Percentiles rank a stretch among this genome's conserved stretches.
These are phyloP conservation scores for Blastocystis sp. DNA, from an alignment of 352 stramenopile genomes.

Conservation along the genomic window DNA sequence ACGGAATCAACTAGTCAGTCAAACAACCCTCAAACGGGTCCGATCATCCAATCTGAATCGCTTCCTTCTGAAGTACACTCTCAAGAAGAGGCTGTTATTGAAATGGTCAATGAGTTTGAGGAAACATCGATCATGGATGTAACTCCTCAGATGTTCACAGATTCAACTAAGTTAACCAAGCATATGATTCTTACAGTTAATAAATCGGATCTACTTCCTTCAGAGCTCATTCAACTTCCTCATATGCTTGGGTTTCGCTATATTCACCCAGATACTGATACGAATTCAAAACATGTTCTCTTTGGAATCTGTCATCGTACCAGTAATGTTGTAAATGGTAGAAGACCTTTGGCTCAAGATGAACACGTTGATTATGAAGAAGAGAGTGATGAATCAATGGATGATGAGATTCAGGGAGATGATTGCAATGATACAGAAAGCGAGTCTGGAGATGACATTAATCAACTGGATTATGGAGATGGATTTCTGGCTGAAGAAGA, in stretches of 20 bases:
- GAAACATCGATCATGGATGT: slow-evolving; percentile 1
- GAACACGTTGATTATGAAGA: slow-evolving; percentile 13
- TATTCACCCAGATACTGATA: slow-evolving; percentile 34
- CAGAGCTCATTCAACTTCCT: not conserved
- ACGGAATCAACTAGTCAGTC: not conserved
- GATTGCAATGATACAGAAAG: slow-evolving; percentile 57
- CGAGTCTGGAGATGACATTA: slow-evolving; percentile 6
- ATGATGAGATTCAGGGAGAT: not conserved
- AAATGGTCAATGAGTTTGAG: not conserved
- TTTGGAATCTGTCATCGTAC: slow-evolving; percentile 17
- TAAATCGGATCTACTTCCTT: not conserved
- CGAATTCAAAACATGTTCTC: not conserved
- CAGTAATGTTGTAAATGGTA: not conserved
- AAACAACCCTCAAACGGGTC: too few relatives aligned
- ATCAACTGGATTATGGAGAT: slow-evolving; percentile 52
- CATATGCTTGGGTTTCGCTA: slow-evolving; percentile 39
- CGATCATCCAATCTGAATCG: not conserved
- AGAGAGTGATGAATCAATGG: not conserved
- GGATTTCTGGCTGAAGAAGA: slow-evolving; percentile 52
- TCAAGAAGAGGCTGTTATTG: slow-evolving; percentile 3
- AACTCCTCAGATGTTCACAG: not conserved
- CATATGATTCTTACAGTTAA: slow-evolving; percentile 1
- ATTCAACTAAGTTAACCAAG: not conserved
- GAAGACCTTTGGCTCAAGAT: not conserved
- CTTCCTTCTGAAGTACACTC: not conserved